Base-by-base conservation (phyloP, 805 yeast genomes). In the Naumovozyma dairenensis region DNA sequence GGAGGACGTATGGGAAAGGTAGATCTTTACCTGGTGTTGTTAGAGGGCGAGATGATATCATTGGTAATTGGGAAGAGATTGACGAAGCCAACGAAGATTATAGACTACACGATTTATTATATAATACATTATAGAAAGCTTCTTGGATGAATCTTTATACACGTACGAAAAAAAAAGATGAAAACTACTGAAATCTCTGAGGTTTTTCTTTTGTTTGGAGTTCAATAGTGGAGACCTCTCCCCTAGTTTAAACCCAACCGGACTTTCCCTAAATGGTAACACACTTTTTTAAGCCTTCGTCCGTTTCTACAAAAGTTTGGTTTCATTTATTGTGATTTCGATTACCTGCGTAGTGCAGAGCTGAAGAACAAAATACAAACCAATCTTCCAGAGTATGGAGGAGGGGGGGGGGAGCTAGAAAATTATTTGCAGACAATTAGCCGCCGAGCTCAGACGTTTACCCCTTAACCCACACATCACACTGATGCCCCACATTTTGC, bases 71-170 rank as follows among this genome's bases (percentile, higher is more conserved):
- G 79, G 74, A 77, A 49, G 93, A 80, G 46, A 71, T 86, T 36
- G 89, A 82, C 34, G 92, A 84, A 30, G 86, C 86, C 27, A 84
- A 84, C 54, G 96, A 86, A 55, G 80, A 77, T 32, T 80, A 78
- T 50, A 69, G 68, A 34, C 71, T 82, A 31, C 62, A 72, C 33
- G 76, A 76, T 34, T 56, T 80, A 29, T 67, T 81, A 21, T 80
- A 75, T 44, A 86, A 80, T 51, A 72, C 78, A 12, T 63, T 73
- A 32, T 77, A 45, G 30, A 20, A 7, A n/a, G n/a, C n/a, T n/a
- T n/a, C n/a, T n/a, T n/a, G n/a, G n/a, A n/a, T 49, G 21, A 14
- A 7, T 8, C 13, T 15, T 27, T 27, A 14, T 27, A 27, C 14
- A 27, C 16, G 18, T 27, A 27, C 19, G 14, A 16, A 27, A 20